Evolutionary conservation across 345 rosid species (phyloP).

Genomic region (Salix dunnii): DNA sequence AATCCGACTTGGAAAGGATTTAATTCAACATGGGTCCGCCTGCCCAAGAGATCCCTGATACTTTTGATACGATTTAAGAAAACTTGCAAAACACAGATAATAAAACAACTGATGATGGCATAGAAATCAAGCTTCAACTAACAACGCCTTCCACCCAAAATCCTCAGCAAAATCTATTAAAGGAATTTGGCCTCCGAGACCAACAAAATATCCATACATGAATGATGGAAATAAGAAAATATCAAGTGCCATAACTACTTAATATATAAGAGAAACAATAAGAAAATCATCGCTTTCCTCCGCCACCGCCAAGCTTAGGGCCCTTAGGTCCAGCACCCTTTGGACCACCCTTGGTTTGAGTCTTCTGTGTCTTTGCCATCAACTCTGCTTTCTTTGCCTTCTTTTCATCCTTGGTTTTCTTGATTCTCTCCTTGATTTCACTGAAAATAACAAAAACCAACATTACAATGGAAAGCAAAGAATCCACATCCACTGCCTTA

Average conservation of each 20-base stretch:
- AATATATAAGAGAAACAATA: too few relatives aligned
- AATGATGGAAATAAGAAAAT: not conserved
- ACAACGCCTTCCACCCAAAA: not conserved
- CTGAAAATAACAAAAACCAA: constrained; percentile 20
- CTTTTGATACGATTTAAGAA: not conserved
- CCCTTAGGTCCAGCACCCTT: constrained; percentile 55
- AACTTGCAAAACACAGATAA: not conserved
- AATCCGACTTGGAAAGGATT: not conserved
- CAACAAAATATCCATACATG: not conserved
- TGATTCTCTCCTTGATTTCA: constrained; percentile 80
- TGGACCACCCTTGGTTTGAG: constrained; percentile 42
- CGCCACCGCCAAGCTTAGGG: constrained; percentile 71
- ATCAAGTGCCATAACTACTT: not conserved
- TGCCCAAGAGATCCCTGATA: too few relatives aligned
- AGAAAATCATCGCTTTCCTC: constrained; percentile 59
- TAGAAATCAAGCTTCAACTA: not conserved
- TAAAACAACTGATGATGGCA: not conserved
- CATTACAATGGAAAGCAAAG: not conserved
- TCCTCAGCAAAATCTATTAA: not conserved
- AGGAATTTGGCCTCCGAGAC: not conserved
- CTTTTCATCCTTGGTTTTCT: constrained; percentile 82
- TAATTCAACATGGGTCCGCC: too few relatives aligned
- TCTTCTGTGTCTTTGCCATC: constrained; percentile 53
- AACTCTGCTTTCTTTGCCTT: constrained; percentile 75
- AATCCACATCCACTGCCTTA: not conserved